These are phyloP conservation scores for Venturia asperata DNA, from an alignment of 2,329 filamentous ascomycete species.

Conservation along the genomic window DNA sequence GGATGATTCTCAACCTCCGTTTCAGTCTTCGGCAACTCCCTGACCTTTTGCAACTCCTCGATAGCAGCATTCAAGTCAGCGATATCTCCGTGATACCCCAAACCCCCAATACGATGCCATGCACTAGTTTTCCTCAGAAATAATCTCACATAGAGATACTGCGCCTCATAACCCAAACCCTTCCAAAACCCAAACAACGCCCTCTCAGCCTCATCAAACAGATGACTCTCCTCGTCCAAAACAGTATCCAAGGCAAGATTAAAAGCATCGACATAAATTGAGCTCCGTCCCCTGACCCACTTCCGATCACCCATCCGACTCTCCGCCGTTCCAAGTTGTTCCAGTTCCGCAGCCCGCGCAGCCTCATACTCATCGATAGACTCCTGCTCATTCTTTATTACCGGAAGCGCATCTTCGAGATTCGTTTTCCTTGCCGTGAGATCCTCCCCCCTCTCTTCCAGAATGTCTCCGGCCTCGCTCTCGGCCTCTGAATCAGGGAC, in stretches of 20 bases:
- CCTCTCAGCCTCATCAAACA: conserved; percentile 76
- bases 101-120: conserved; percentile 75
- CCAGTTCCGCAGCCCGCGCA: conserved; percentile 48
- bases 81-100: conserved; percentile 80
- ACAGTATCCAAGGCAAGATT: conserved; percentile 87
- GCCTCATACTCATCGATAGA: conserved; percentile 75
- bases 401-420: conserved; percentile 64
- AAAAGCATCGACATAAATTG: conserved; percentile 96
- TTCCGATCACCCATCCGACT: conserved; percentile 49
- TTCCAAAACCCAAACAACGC: conserved; percentile 72
- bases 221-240: conserved; percentile 75
- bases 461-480: conserved; percentile 29
- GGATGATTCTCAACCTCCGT: conserved; percentile 35
- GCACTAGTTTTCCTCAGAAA: conserved; percentile 86
- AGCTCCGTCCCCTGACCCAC: conserved; percentile 73
- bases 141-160: conserved; percentile 90
- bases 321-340: conserved; percentile 31
- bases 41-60: conserved; percentile 51
- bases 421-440: conserved; percentile 22
- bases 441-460: conserved; percentile 23
- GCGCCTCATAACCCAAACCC: conserved; percentile 68
- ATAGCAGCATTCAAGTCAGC: conserved; percentile 63
- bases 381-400: conserved; percentile 57
- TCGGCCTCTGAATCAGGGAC: conserved; percentile 37
- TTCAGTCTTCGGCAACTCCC: conserved; percentile 46